Evolutionary conservation across 352 stramenopile species (phyloP).

Genomic region (Phytophthora pseudosyringae): DNA sequence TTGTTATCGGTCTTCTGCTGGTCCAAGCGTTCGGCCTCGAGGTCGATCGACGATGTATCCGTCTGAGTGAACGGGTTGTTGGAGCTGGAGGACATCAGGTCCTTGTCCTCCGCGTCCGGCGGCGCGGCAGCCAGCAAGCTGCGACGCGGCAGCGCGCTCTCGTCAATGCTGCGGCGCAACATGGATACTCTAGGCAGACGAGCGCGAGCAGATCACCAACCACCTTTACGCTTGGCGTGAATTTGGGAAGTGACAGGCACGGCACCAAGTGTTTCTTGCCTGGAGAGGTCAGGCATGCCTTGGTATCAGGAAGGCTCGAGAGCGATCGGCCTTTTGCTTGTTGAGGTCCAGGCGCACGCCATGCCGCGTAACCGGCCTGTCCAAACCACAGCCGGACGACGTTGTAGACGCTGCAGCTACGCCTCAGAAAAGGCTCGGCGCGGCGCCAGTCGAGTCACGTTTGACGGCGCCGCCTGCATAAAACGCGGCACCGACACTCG

Average conservation of each 20-base stretch:
- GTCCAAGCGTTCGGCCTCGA: slow-evolving; percentile 31
- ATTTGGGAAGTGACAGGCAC: slow-evolving; percentile 32
- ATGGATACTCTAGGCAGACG: slow-evolving; percentile 28
- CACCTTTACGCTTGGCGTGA: slow-evolving; percentile 29
- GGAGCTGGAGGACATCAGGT: slow-evolving; percentile 22
- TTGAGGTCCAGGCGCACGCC: slow-evolving; percentile 35
- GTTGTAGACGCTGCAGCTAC: slow-evolving; percentile 17
- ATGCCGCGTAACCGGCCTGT: slow-evolving; percentile 29
- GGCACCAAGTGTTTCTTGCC: slow-evolving; percentile 20
- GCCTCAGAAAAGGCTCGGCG: slow-evolving; percentile 28
- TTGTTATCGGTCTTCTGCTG: slow-evolving; percentile 8
- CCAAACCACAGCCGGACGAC: slow-evolving; percentile 30
- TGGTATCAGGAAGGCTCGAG: slow-evolving; percentile 3
- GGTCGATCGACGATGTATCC: slow-evolving; percentile 28
- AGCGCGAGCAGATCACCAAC: slow-evolving; percentile 12
- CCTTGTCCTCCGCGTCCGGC: slow-evolving; percentile 5
- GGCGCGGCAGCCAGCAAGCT: slow-evolving; percentile 18
- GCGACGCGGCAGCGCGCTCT: slow-evolving; percentile 27
- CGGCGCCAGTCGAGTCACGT: slow-evolving; percentile 24
- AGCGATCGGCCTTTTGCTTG: slow-evolving; percentile 10
- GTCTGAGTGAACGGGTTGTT: slow-evolving; percentile 26
- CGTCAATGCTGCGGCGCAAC: slow-evolving; percentile 36
- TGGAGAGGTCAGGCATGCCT: slow-evolving; percentile 13
- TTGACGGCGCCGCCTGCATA: slow-evolving; percentile 24
- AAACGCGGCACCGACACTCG: slow-evolving; percentile 4